Evolutionary conservation across 345 rosid species (phyloP).

Genomic region (Erodium maritimum): DNA sequence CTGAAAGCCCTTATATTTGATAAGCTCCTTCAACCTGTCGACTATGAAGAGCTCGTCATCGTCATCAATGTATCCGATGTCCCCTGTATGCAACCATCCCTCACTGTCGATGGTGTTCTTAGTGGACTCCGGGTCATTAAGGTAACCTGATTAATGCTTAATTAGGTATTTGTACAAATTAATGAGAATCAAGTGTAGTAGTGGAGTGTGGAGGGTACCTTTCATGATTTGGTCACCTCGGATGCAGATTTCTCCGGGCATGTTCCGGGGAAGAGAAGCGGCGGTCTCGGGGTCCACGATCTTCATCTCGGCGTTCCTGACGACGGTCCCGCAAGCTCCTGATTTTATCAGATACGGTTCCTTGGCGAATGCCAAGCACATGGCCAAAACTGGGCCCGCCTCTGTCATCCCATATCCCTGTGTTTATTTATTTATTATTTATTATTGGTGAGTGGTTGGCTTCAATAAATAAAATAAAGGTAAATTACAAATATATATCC

Average conservation of each 20-base stretch:
- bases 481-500: neutral
- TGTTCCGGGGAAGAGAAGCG: constrained; percentile 40
- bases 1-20: constrained; percentile 57
- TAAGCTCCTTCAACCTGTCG: constrained; percentile 51
- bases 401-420: constrained; percentile 97
- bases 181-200: no score
- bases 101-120: constrained; percentile 39
- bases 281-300: constrained; percentile 64
- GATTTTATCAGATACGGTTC: constrained; percentile 55
- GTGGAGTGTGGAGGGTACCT: constrained; percentile 25
- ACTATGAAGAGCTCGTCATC: constrained; percentile 51
- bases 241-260: constrained; percentile 75
- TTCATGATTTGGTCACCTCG: constrained; percentile 83
- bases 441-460: no score
- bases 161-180: no score
- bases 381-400: constrained; percentile 76
- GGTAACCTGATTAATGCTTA: constrained; percentile 32
- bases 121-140: constrained; percentile 45
- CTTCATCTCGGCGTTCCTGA: constrained; percentile 86
- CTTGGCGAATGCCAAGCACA: constrained; percentile 73
- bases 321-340: constrained; percentile 77
- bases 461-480: no score
- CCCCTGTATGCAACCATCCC: constrained; percentile 59
- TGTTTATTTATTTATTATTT: neutral
- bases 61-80: constrained; percentile 48